Evolutionary conservation across 345 rosid species (phyloP).

Genomic region (Linum tenue): DNA sequence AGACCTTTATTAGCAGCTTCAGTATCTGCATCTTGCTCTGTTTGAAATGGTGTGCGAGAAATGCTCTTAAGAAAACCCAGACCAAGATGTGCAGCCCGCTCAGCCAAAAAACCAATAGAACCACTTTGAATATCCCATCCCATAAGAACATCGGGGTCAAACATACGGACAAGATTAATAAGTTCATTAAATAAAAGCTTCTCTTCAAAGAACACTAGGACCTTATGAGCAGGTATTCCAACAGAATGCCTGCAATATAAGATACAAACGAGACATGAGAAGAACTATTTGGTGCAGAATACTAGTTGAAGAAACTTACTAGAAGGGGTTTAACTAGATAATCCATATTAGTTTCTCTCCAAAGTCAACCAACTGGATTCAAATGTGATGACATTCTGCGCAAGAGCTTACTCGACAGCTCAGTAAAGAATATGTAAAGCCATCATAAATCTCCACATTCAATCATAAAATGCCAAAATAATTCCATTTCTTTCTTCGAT

Average conservation of each 20-base stretch:
- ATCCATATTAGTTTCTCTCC: not conserved
- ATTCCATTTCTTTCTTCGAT: too few relatives aligned
- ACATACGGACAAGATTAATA: constrained; percentile 36
- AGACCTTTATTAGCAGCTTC: constrained; percentile 30
- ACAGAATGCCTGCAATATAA: constrained; percentile 47
- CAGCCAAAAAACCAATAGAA: constrained; percentile 92
- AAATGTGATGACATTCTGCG: too few relatives aligned
- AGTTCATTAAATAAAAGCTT: constrained; percentile 48
- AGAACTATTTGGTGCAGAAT: not conserved
- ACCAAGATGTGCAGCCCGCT: constrained; percentile 90
- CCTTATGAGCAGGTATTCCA: constrained; percentile 60
- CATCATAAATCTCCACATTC: too few relatives aligned
- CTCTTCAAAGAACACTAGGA: constrained; percentile 53
- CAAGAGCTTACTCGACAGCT: too few relatives aligned
- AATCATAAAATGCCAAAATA: too few relatives aligned
- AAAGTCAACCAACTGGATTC: not conserved
- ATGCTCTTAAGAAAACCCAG: constrained; percentile 65
- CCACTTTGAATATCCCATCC: constrained; percentile 96
- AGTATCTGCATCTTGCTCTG: constrained; percentile 21
- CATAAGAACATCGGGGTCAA: constrained; percentile 75
- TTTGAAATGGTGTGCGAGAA: constrained; percentile 57
- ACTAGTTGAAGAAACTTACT: not conserved
- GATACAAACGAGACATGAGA: constrained; percentile 6
- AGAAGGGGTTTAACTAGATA: not conserved
- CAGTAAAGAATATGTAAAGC: too few relatives aligned